Evolutionary conservation across 352 stramenopile genomes (phyloP), one percentile per base, ranked within the genome.

Genomic region (Globisporangium cystogenes): DNA sequence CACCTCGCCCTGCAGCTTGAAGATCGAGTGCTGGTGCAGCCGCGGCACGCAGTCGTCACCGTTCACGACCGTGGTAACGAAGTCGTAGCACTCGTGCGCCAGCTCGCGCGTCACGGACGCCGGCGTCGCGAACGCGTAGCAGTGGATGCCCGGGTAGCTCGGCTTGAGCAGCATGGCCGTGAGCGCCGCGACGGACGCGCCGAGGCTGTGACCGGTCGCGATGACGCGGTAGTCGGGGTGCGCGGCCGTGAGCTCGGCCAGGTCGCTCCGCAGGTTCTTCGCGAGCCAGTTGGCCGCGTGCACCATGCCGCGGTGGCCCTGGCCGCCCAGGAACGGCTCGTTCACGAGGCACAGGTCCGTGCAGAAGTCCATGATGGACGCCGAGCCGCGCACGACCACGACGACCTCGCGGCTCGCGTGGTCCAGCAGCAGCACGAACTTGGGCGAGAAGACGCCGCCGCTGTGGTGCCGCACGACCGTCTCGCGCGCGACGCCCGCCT

Each of bases 271-370:
- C 18, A 90, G 50, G 20, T 87, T 72, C 16, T 62, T 62, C 35
- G 86, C 75, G 11, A 93, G 71, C 82, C 78, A 91, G 21, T 71
- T 68, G 5, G 82, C 69, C 4, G 82, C 76, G 39, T 90, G 82
- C 15, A 89, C 80, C 62, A 93, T 93, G 16, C 82, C 82, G n/a
- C 82, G 78, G 57, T 93, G 82, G 12, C 74, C 82, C 54, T 93
- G 74, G 4, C 82, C 82, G 29, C 64, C 37, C 18, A 63, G 64
- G 31, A 93, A 91, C 3, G 80, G 68, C 57, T 91, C 82, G 55
- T 87, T 89, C 43, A 84, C 64, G 41, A 93, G 68, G 53, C 78
- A 90, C 40, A 93, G 47, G 37, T 93, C 82, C 1, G 81, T 93
- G 53, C 75, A 87, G 49, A 93, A 93, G 57, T 93, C 82, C 48